A percentile compares a stretch with the other conserved stretches of the same genome.
Conservation (phyloP, 768 basidiomycete species). For the Jaapia argillacea region DNA sequence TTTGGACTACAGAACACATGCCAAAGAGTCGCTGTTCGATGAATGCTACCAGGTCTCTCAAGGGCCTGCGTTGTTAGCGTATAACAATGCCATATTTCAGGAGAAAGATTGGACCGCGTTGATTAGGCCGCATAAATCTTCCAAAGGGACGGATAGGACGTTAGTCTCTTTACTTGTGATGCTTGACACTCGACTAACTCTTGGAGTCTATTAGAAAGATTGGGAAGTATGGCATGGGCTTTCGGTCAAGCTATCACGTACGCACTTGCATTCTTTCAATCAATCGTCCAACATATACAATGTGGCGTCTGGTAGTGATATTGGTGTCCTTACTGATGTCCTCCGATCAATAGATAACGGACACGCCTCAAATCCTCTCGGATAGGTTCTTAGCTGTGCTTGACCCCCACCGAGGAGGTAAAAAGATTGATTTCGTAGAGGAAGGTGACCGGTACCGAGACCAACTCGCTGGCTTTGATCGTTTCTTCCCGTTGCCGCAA, state of each 20-base stretch:
- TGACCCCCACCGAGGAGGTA: slow-evolving; percentile 28
- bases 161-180: slow-evolving; percentile 12
- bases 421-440: slow-evolving; percentile 18
- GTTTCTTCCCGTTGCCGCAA: slow-evolving; percentile 14
- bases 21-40: slow-evolving; percentile 15
- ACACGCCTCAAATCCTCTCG: slow-evolving; percentile 39
- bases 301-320: too few relatives aligned
- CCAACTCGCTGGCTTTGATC: slow-evolving; percentile 22
- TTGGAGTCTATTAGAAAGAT: slow-evolving; percentile 30
- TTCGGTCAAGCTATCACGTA: slow-evolving; percentile 42
- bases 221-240: slow-evolving; percentile 43
- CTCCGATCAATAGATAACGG: slow-evolving; percentile 30
- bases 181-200: too few relatives aligned
- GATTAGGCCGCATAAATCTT: slow-evolving; percentile 31
- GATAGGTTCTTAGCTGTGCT: slow-evolving; percentile 28
- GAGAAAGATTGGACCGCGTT: slow-evolving; percentile 35
- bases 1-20: slow-evolving; percentile 27
- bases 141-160: slow-evolving; percentile 35
- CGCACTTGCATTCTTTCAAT: slow-evolving; percentile 3
- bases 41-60: slow-evolving; percentile 20
- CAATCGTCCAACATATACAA: too few relatives aligned
- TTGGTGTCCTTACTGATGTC: not conserved
- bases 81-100: slow-evolving; percentile 32
- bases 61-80: slow-evolving; percentile 37
- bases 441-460: slow-evolving; percentile 15